Base-by-base conservation (phyloP, 768 basidiomycete genomes). In the Punctularia strigosozonata region DNA sequence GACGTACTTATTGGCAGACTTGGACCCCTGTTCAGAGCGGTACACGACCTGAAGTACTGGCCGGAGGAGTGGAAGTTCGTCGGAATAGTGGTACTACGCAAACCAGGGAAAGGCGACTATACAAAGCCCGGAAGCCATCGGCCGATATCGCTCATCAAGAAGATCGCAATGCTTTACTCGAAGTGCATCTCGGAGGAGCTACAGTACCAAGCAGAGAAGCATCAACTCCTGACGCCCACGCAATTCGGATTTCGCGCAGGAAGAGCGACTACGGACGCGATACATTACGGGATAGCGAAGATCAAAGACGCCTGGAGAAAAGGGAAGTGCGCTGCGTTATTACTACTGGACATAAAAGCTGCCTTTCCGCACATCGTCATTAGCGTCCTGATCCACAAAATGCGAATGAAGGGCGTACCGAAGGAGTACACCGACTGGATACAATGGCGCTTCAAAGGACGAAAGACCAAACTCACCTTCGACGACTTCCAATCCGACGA, bases 311-410 rank as follows among this genome's bases (percentile, higher is more conserved):
- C 45, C 1, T 52, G 66, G 68, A 28, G 56, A 0, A 34, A 39
- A 4, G 37, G 45, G 0, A 54, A 62, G 14, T 66, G 68, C 0
- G 62, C 47, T 0, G 56, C 55, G 1, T 48, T 55, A 0, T 56
- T 68, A 0, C 68, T 63, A 48, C 54, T 68, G 1, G 65, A 71
- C 41, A 55, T 71, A 0, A 50, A 66, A 46, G 66, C 59, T 0
- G 64, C 67, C 2, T 70, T 67, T 44, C 67, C 62, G 0, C 68
- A 59, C 41, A 57, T 56, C 0, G 59, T 57, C 6, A 53, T 44
- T 0, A 54, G 56, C 1, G 18, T 44, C 0, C 56, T 68, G 0
- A 25, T 58, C 1, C 56, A 62, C 41, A 57, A 63, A 37, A 43
- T 68, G 39, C 35, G 45, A 10, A 50, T 47, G 37, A 19, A 47